Conservation (phyloP, 805 yeast species). For the Debaryomyces hansenii region DNA sequence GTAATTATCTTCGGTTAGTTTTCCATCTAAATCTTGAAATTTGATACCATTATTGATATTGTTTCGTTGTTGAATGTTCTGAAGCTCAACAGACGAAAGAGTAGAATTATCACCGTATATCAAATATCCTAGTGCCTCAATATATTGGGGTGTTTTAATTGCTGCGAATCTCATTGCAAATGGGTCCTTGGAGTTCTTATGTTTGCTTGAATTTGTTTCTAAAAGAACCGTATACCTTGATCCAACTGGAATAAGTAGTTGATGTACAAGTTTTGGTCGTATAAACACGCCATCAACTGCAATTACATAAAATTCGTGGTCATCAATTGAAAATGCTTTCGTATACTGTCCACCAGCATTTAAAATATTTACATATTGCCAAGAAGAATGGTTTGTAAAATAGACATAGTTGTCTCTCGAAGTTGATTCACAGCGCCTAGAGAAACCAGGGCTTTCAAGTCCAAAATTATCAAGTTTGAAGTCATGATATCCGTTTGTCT, state of each 20-base stretch:
- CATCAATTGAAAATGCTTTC: constrained; percentile 32
- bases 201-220: constrained; percentile 17
- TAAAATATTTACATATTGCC: constrained; percentile 27
- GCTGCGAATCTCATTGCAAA: constrained; percentile 29
- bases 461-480: constrained; percentile 14
- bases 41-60: constrained; percentile 14
- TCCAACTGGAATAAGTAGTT: constrained; percentile 31
- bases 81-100: not conserved
- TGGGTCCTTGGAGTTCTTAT: constrained; percentile 14
- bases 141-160: constrained; percentile 24
- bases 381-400: constrained; percentile 18
- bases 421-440: constrained; percentile 20
- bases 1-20: constrained; percentile 8
- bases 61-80: not conserved
- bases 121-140: constrained; percentile 26
- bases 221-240: constrained; percentile 26
- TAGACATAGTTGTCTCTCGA: constrained; percentile 15
- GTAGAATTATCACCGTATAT: constrained; percentile 16
- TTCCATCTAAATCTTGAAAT: constrained; percentile 23
- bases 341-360: constrained; percentile 36
- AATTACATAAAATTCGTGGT: constrained; percentile 26
- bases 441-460: constrained; percentile 24
- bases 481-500: constrained; percentile 13
- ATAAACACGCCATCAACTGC: constrained; percentile 34
- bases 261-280: constrained; percentile 21